Percentiles rank a stretch among this genome's conserved stretches.
These are phyloP conservation scores for Entophlyctis luteolus DNA, from an alignment of 192 early-diverging fungal genomes.

Conservation along the genomic window DNA sequence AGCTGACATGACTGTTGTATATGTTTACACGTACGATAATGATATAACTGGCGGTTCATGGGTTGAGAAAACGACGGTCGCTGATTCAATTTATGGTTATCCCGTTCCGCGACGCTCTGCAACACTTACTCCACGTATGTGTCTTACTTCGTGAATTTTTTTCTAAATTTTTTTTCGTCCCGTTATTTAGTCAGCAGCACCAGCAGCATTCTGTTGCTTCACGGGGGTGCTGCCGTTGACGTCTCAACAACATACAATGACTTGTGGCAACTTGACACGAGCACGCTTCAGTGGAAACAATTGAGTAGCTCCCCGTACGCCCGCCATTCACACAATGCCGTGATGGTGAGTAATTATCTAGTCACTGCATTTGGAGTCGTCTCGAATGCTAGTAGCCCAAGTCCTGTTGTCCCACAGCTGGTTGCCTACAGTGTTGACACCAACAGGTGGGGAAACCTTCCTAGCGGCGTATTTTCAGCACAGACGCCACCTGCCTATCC, in stretches of 20 bases:
- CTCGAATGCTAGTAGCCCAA: neutral
- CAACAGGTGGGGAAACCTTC: neutral
- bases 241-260: neutral
- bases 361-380: slow-evolving; percentile 2
- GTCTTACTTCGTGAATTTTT: neutral
- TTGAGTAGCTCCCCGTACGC: neutral
- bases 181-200: neutral
- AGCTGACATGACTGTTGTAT: neutral
- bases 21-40: neutral
- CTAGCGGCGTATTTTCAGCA: neutral
- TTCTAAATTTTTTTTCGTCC: neutral
- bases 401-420: neutral
- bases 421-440: slow-evolving; percentile 3
- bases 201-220: slow-evolving; percentile 4
- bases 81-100: neutral
- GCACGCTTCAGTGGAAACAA: neutral
- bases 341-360: neutral
- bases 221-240: slow-evolving; percentile 2
- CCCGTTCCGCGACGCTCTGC: neutral
- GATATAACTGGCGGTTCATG: neutral
- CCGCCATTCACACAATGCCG: slow-evolving; percentile 14
- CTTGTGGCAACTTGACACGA: slow-evolving; percentile 5
- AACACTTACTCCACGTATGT: slow-evolving; percentile 6
- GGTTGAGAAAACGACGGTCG: neutral
- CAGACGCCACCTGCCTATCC: neutral